Percentiles rank a stretch among this genome's conserved stretches.
These are phyloP conservation scores for Marasmius oreades DNA, from an alignment of 1,284 basidiomycete species.

Conservation along the genomic window DNA sequence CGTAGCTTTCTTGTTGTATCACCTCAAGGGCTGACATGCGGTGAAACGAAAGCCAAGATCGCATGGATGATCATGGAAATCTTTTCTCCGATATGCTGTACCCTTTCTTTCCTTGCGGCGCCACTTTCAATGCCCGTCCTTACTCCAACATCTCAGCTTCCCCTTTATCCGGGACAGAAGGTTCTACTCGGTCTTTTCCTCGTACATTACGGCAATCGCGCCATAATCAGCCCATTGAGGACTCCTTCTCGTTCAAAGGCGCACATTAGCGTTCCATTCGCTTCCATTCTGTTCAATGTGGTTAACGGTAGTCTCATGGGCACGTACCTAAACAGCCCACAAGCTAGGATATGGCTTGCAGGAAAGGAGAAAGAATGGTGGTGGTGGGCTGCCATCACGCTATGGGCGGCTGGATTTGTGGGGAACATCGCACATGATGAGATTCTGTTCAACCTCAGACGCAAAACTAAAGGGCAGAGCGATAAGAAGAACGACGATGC, in stretches of 20 bases:
- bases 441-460: slow-evolving; percentile 66
- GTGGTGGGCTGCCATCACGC: slow-evolving; percentile 60
- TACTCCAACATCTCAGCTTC: slow-evolving; percentile 16
- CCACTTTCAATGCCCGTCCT: slow-evolving; percentile 32
- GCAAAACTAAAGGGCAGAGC: slow-evolving; percentile 32
- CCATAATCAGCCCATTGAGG: slow-evolving; percentile 78
- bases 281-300: slow-evolving; percentile 65
- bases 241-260: slow-evolving; percentile 78
- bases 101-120: slow-evolving; percentile 44
- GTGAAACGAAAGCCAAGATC: too few species aligned
- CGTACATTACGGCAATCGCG: slow-evolving; percentile 82
- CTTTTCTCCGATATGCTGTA: slow-evolving; percentile 65
- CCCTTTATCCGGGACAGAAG: slow-evolving; percentile 39
- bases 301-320: slow-evolving; percentile 74
- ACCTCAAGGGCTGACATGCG: slow-evolving; percentile 28
- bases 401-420: slow-evolving; percentile 70
- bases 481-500: slow-evolving; percentile 16
- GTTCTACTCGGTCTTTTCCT: slow-evolving; percentile 64
- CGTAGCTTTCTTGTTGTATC: not conserved
- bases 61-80: slow-evolving; percentile 88
- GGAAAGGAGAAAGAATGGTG: slow-evolving; percentile 28
- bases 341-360: slow-evolving; percentile 38
- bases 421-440: slow-evolving; percentile 90
- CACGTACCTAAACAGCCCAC: slow-evolving; percentile 59
- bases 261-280: slow-evolving; percentile 64